These are phyloP conservation scores for Ascochyta lentis DNA, from an alignment of 2,329 filamentous ascomycete genomes.

Conservation along the genomic window DNA sequence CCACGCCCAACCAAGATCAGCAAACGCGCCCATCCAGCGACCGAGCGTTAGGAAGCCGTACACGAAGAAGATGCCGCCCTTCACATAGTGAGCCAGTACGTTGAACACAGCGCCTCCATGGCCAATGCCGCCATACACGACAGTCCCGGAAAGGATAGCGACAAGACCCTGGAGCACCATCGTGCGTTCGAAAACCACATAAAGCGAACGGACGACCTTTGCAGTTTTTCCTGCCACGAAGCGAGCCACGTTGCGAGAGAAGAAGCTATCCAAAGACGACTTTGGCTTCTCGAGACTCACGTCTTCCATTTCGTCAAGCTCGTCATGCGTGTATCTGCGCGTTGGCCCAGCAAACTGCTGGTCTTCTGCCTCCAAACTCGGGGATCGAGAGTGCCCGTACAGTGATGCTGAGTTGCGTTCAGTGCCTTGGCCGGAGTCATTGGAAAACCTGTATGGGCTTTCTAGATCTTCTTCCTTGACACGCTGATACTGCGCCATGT, in stretches of 20 bases:
- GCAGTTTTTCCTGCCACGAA: slow-evolving; percentile 63
- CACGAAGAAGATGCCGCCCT: slow-evolving; percentile 95
- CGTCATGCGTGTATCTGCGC: slow-evolving; percentile 49
- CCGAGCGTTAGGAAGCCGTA: slow-evolving; percentile 86
- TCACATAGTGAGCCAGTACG: slow-evolving; percentile 90
- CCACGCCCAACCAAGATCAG: slow-evolving; percentile 94
- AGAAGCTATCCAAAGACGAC: slow-evolving; percentile 58
- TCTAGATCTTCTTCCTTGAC: slow-evolving; percentile 40
- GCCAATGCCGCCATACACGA: slow-evolving; percentile 83
- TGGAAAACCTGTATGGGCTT: slow-evolving; percentile 47
- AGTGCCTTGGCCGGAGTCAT: slow-evolving; percentile 67
- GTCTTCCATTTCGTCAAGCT: slow-evolving; percentile 54
- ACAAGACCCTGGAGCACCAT: slow-evolving; percentile 81
- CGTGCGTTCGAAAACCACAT: slow-evolving; percentile 75
- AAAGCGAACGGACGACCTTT: slow-evolving; percentile 64
- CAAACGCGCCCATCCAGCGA: slow-evolving; percentile 88
- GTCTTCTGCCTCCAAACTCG: slow-evolving; percentile 58
- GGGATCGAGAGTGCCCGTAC: slow-evolving; percentile 69
- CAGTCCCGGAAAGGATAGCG: slow-evolving; percentile 72
- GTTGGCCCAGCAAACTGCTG: slow-evolving; percentile 47
- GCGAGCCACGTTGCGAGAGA: slow-evolving; percentile 62
- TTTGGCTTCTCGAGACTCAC: slow-evolving; percentile 53
- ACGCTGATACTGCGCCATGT: slow-evolving; percentile 50
- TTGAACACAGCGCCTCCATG: slow-evolving; percentile 75
- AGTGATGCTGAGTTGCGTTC: slow-evolving; percentile 72